A percentile compares a stretch with the other conserved stretches of the same genome.
phyloP scores from a whole-genome alignment of 2,329 filamentous ascomycete species.

The Emergomyces africanus region DNA sequence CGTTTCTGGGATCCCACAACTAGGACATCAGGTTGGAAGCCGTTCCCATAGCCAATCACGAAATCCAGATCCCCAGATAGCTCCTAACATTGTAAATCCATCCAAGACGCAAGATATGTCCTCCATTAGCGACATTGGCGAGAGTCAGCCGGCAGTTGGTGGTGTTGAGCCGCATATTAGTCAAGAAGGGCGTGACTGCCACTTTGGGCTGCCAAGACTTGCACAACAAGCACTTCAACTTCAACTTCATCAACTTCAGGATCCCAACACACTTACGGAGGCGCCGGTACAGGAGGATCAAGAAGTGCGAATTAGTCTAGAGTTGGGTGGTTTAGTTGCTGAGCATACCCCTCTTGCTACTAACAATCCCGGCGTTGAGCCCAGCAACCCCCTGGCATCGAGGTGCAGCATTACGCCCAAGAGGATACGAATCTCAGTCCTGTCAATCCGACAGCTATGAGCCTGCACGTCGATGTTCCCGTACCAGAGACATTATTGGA shows the following conservation, averaged over 20 bases:
- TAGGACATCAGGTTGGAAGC: background rate
- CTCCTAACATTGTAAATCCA: background rate
- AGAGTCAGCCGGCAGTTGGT: background rate
- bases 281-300: background rate
- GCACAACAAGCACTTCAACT: slow-evolving; percentile 6
- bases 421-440: background rate
- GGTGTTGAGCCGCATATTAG: background rate
- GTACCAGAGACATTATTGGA: background rate
- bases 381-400: background rate
- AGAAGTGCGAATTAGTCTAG: background rate
- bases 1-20: background rate
- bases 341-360: background rate
- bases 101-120: background rate
- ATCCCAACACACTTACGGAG: background rate
- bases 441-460: background rate
- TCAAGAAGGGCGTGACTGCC: background rate
- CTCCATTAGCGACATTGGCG: background rate
- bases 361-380: background rate
- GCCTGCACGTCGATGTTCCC: background rate
- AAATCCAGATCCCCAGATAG: background rate
- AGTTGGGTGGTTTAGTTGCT: background rate
- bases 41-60: background rate
- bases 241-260: background rate
- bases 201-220: slow-evolving; percentile 2
- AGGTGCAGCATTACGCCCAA: background rate